Evolutionary conservation across 2,329 filamentous ascomycete species (phyloP).

Genomic region (Colletotrichum incanum): DNA sequence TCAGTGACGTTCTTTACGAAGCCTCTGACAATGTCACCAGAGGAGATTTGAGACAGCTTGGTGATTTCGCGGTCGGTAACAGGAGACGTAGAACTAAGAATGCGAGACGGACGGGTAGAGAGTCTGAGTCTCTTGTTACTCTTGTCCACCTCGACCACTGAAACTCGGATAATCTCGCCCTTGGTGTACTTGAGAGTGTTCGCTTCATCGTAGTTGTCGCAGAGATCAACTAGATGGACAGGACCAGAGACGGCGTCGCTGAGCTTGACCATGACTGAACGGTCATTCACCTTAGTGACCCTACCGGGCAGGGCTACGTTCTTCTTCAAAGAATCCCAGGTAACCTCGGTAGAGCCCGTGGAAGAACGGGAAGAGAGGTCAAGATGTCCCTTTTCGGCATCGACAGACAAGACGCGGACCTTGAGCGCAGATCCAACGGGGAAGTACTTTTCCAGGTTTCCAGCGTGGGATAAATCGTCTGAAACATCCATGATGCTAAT

Average conservation of each 20-base stretch:
- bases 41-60: conserved; percentile 77
- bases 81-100: conserved; percentile 86
- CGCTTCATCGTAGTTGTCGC: conserved; percentile 87
- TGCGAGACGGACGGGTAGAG: conserved; percentile 88
- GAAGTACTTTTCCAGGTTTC: conserved; percentile 84
- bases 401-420: conserved; percentile 83
- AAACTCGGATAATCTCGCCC: conserved; percentile 91
- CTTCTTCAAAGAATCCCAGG: conserved; percentile 79
- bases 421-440: conserved; percentile 91
- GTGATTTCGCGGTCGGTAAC: conserved; percentile 87
- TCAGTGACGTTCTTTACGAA: conserved; percentile 94
- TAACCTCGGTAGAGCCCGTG: conserved; percentile 70
- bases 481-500: conserved; percentile 88
- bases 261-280: conserved; percentile 87
- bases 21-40: conserved; percentile 87
- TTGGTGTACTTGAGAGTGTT: conserved; percentile 83
- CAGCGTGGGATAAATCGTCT: conserved; percentile 85
- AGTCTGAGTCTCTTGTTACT: conserved; percentile 88
- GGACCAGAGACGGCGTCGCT: conserved; percentile 85
- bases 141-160: conserved; percentile 83
- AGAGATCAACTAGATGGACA: conserved; percentile 86
- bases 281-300: conserved; percentile 88
- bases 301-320: conserved; percentile 88
- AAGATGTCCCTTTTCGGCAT: conserved; percentile 80
- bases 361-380: conserved; percentile 86